Base-by-base conservation (phyloP, 1,284 basidiomycete species). In the Heterobasidion irregulare region DNA sequence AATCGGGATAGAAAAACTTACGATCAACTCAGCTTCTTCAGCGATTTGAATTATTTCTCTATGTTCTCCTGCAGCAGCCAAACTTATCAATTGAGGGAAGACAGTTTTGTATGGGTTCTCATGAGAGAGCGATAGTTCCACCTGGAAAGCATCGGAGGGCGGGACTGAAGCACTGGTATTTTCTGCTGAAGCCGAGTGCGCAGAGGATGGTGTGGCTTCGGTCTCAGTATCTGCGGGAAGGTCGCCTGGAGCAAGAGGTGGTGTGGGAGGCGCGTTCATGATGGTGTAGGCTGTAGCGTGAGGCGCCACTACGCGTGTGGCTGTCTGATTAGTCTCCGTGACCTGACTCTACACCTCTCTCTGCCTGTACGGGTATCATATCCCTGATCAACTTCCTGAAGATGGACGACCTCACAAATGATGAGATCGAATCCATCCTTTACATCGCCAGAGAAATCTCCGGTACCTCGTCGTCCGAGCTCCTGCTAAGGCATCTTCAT, bases 401-500 rank as follows among this genome's bases (percentile, higher is more conserved):
- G 34, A 82, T 86, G 83, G 78, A 84, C 56, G 69, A 72, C 13
- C 71, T 78, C 54, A 78, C 62, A 8, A 63, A 82, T 58, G 87
- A 90, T 53, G 88, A 91, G 63, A 85, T 92, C 61, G 87, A 94
- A 69, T 89, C 87, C 50, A 82, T 94, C 59, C 73, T 95, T 34
- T 94, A 91, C 65, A 86, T 95, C 56, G 87, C 83, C 36, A 78
- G 93, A 55, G 92, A 95, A 72, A 78, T 91, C 57, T 93, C 86
- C 73, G 91, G 89, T 87, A 54, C 64, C 61, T 53, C 45, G 13
- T 41, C 19, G 43, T 36, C 38, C 16, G 43, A 15, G 26, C 47
- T 53, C 43, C 6, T 35, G n/a, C 41, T 47, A 33, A 15, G 19
- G 10, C 36, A 4, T 41, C 26, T 26, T 26, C 26, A 26, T 26